Conservation (phyloP, 768 basidiomycete genomes). For the Phylloporus sp. region DNA sequence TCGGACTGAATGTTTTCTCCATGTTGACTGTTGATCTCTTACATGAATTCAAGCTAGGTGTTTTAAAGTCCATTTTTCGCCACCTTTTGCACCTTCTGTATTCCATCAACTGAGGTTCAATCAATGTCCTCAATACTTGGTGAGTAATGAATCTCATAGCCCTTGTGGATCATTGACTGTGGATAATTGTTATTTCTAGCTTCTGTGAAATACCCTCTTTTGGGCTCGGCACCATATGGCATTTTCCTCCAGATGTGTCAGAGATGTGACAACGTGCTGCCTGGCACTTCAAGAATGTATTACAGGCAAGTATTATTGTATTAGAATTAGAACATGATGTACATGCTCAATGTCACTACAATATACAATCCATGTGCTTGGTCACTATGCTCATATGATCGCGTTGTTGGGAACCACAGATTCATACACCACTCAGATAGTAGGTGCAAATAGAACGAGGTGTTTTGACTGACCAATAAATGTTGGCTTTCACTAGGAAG, state of each 20-base stretch:
- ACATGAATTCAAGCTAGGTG: constrained; percentile 39
- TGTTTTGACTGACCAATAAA: no score
- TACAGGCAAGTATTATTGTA: constrained; percentile 8
- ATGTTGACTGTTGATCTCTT: constrained; percentile 29
- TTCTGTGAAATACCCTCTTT: constrained; percentile 16
- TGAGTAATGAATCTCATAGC: constrained; percentile 7
- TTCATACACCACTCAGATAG: neutral
- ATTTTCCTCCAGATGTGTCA: constrained; percentile 34
- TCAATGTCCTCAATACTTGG: constrained; percentile 25
- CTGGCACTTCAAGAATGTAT: constrained; percentile 8
- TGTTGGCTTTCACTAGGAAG: neutral
- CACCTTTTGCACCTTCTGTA: constrained; percentile 34
- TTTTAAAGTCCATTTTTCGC: constrained; percentile 33
- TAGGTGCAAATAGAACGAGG: no score
- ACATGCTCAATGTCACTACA: neutral
- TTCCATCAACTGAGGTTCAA: neutral
- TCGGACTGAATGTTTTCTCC: neutral
- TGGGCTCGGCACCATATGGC: constrained; percentile 29
- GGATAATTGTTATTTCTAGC: constrained; percentile 4
- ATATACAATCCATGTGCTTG: constrained; percentile 16
- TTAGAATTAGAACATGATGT: no score
- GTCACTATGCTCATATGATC: neutral
- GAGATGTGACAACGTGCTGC: constrained; percentile 32
- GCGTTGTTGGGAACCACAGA: neutral
- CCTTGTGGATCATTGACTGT: no score